Conservation (phyloP, 2,329 filamentous ascomycete genomes). For the Rhinocladiella similis region DNA sequence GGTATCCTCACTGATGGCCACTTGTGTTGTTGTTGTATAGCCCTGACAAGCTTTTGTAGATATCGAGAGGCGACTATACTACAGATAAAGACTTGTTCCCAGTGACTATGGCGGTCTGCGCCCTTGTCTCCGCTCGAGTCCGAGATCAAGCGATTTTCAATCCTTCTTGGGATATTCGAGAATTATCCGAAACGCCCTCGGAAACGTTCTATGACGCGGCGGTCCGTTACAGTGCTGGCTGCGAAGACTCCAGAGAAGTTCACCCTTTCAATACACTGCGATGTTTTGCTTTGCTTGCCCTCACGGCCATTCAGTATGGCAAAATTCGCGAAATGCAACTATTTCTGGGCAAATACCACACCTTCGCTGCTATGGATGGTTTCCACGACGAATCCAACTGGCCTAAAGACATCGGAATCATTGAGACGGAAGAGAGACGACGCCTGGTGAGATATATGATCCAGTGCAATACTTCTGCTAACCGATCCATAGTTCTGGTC, state of each 20-base stretch:
- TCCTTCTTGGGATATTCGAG: constrained; percentile 34
- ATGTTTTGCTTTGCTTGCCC: constrained; percentile 50
- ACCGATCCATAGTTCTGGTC: constrained; percentile 50
- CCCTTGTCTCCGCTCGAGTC: constrained; percentile 50
- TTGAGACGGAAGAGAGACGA: constrained; percentile 52
- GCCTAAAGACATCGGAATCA: constrained; percentile 46
- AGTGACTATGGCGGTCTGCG: constrained; percentile 54
- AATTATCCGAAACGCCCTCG: constrained; percentile 37
- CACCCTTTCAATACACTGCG: constrained; percentile 45
- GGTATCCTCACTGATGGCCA: neutral
- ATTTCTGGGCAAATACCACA: constrained; percentile 53
- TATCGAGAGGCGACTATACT: constrained; percentile 47
- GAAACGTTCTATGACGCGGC: constrained; percentile 49
- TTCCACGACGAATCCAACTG: constrained; percentile 57
- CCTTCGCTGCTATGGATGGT: constrained; percentile 48
- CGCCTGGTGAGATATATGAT: constrained; percentile 40
- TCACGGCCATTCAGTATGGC: constrained; percentile 55
- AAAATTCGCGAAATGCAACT: constrained; percentile 52
- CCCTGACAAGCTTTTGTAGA: constrained; percentile 19
- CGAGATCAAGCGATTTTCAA: constrained; percentile 51
- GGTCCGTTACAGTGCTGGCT: constrained; percentile 38
- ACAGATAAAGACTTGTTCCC: constrained; percentile 48
- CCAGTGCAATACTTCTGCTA: constrained; percentile 3
- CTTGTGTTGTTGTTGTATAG: neutral
- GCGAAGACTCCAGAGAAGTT: constrained; percentile 5